These are phyloP conservation scores for Alternaria rosae DNA, from an alignment of 2,329 filamentous ascomycete genomes.

Conservation along the genomic window DNA sequence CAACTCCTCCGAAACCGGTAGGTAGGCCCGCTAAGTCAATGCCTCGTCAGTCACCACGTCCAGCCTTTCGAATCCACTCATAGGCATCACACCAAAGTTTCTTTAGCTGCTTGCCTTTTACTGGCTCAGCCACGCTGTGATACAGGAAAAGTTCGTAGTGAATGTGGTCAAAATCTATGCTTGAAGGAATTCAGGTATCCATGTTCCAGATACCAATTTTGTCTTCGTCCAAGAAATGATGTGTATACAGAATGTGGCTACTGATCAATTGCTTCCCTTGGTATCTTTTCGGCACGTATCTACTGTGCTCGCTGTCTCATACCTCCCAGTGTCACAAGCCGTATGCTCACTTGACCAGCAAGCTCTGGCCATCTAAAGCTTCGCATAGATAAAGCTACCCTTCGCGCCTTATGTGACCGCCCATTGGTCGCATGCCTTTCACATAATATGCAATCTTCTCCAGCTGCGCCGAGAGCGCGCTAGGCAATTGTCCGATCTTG, in stretches of 20 bases:
- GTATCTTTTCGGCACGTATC: neutral
- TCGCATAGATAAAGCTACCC: neutral
- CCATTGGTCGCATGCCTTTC: neutral
- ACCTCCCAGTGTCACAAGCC: neutral
- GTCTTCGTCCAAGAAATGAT: rapidly evolving
- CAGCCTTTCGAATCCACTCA: neutral
- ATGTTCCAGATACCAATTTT: neutral
- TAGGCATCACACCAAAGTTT: neutral
- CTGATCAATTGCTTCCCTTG: neutral
- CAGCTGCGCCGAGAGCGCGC: neutral
- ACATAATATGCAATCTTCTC: neutral
- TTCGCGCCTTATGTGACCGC: neutral
- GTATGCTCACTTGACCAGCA: neutral
- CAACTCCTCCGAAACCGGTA: neutral
- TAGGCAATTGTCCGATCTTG: neutral
- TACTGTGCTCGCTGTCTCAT: neutral
- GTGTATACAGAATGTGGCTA: neutral
- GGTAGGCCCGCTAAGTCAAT: neutral
- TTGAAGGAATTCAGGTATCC: neutral
- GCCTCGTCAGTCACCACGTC: neutral
- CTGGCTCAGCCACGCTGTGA: neutral
- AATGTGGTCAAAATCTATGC: neutral
- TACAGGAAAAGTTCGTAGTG: neutral
- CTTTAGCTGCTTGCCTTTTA: neutral
- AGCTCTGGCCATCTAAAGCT: neutral